phyloP scores from a whole-genome alignment of 805 yeast species.

The Ogataea trehalophila region DNA sequence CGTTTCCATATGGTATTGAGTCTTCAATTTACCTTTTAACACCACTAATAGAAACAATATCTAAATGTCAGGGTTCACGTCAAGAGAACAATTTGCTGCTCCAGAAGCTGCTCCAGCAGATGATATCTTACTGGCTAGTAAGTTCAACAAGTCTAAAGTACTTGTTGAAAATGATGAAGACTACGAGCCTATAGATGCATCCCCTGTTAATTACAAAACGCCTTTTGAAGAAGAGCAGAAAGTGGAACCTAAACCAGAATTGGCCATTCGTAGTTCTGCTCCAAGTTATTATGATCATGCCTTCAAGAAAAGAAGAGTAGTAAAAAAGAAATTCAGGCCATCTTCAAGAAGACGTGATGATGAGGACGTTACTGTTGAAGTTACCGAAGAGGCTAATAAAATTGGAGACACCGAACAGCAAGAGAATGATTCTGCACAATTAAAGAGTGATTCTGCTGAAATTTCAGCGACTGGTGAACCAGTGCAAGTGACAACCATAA shows the following conservation, averaged over 20 bases:
- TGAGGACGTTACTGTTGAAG: not conserved
- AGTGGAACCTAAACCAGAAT: not conserved
- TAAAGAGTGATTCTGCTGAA: no score
- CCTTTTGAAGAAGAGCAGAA: not conserved
- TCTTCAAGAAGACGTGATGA: conserved; percentile 13
- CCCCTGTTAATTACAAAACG: conserved; percentile 5
- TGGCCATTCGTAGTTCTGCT: not conserved
- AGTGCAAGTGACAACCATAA: no score
- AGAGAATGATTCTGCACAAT: no score
- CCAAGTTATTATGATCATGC: conserved; percentile 5
- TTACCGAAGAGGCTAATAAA: not conserved
- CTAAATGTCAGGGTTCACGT: no score
- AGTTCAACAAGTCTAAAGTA: conserved; percentile 1
- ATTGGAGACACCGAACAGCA: no score
- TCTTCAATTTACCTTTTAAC: no score
- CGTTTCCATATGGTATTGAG: no score
- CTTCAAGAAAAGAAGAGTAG: conserved; percentile 17
- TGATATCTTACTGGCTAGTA: conserved; percentile 4
- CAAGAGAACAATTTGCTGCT: no score
- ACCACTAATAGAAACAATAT: no score
- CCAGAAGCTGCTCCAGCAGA: not conserved
- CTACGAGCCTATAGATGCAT: conserved; percentile 17
- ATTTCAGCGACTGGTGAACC: no score
- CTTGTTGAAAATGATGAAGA: conserved; percentile 11
- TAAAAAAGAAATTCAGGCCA: conserved; percentile 11